Evolutionary conservation across 768 basidiomycete species (phyloP).

Genomic region (Infundibulicybe gibba): DNA sequence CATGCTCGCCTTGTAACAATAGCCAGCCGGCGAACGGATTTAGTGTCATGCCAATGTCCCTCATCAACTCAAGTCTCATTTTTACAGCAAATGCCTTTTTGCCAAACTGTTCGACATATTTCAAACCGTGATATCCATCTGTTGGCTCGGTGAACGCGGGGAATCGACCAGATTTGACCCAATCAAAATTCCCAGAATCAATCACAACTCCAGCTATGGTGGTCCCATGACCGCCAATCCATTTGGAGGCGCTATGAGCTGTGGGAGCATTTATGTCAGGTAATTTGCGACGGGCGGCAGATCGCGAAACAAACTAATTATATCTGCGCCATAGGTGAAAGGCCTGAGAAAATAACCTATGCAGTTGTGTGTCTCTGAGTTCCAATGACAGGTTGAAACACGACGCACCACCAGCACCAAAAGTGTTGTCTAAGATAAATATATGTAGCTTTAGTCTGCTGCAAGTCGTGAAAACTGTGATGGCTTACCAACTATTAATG

Average conservation of each 20-base stretch:
- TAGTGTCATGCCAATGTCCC: constrained; percentile 49
- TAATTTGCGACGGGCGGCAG: neutral
- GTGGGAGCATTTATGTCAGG: neutral
- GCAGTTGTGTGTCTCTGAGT: neutral
- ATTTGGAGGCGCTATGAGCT: constrained; percentile 63
- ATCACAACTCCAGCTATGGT: constrained; percentile 63
- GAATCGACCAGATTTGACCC: constrained; percentile 49
- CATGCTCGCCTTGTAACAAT: constrained; percentile 36
- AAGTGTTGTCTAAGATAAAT: constrained; percentile 43
- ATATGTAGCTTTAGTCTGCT: no score
- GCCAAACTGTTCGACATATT: constrained; percentile 8
- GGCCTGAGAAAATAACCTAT: constrained; percentile 13
- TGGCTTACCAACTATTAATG: constrained; percentile 42
- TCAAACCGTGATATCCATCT: constrained; percentile 5
- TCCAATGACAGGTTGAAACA: neutral
- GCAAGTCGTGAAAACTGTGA: no score
- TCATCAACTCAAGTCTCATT: constrained; percentile 36
- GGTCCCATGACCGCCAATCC: constrained; percentile 69
- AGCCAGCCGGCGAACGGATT: constrained; percentile 60
- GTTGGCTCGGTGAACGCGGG: constrained; percentile 9
- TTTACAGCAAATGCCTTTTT: neutral
- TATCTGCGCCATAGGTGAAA: constrained; percentile 22
- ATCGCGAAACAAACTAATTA: constrained; percentile 26
- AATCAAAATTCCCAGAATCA: constrained; percentile 52
- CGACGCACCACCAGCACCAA: constrained; percentile 52